Evolutionary conservation across 2,329 filamentous ascomycete species (phyloP), one percentile per base, ranked within the genome.

Genomic region (Macroventuria anomochaeta): DNA sequence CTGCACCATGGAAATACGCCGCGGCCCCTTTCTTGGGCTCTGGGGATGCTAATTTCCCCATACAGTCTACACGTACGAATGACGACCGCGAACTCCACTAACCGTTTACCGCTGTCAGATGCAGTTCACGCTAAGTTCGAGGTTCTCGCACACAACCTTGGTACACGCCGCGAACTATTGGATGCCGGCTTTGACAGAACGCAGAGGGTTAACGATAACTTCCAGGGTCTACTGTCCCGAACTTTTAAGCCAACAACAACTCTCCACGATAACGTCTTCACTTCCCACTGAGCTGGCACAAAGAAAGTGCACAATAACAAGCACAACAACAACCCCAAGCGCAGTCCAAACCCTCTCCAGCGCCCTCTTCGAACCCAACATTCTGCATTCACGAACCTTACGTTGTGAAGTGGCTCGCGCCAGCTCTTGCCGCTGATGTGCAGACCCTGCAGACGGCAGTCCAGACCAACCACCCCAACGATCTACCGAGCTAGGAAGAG

Each of bases 381-480:
- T 31, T 36, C 33, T 44, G 34, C 44, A 29, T 15, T 25, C n/a
- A 18, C 26, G 25, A 39, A 43, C 31, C 43, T 48, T 44, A 33
- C 38, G 15, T 34, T 34, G 20, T 28, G 44, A 36, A 23, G 17
- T 54, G 38, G 51, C 38, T 48, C 43, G 28, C 43, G 43, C 43
- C 43, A 43, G 42, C 37, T 48, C 33, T 23, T 44, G 20, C 51
- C 34, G 44, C 44, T 54, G 44, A 49, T 54, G 20, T 49, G 51
- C 29, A 34, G 46, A 38, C 43, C 51, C 51, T 48, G 51, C 51
- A 54, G 43, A 13, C 46, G 51, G 40, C 33, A 48, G 37, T 54
- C 51, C 44, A 54, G 51, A 54, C 51, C 51, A 46, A 18, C 32
- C 21, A 26, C 25, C 20, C 17, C 33, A 29, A 39, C 33, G 33